Conservation (phyloP, 176 grass and related monocot species). For the Hsuehochloa calcarea region DNA sequence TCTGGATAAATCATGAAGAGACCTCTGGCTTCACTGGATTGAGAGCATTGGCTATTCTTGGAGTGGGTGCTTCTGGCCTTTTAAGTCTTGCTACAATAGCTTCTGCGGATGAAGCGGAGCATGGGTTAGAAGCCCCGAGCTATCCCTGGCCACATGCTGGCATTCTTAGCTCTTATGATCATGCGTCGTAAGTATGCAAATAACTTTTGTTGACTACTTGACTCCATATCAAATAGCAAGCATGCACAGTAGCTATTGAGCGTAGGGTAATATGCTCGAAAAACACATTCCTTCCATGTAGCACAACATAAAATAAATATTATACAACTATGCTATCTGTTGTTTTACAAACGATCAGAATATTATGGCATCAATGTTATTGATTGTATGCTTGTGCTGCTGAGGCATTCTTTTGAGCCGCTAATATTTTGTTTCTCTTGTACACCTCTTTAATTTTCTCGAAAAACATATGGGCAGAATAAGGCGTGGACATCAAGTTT, state of each 20-base stretch:
- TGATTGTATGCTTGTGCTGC: neutral
- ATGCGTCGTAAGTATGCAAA: slow-evolving; percentile 73
- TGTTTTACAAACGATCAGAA: neutral
- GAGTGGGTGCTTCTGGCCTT: slow-evolving; percentile 76
- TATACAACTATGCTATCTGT: neutral
- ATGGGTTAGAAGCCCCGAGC: slow-evolving; percentile 61
- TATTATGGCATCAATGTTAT: neutral
- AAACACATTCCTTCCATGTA: neutral
- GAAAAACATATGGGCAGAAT: slow-evolving; percentile 55
- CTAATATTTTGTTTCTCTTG: neutral
- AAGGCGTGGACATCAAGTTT: slow-evolving; percentile 93
- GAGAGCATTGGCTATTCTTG: slow-evolving; percentile 69
- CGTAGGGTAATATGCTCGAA: neutral
- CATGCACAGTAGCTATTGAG: neutral
- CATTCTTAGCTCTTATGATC: slow-evolving; percentile 96
- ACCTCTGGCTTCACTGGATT: slow-evolving; percentile 46
- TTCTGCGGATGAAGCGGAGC: slow-evolving; percentile 91
- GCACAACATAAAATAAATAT: neutral
- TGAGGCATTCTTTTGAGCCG: neutral
- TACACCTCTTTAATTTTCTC: neutral
- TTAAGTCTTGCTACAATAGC: slow-evolving; percentile 71
- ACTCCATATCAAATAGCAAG: neutral
- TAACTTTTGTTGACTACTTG: neutral
- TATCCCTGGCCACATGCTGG: slow-evolving; percentile 98
- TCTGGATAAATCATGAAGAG: slow-evolving; percentile 63